Evolutionary conservation across 306 rosid species (phyloP), one percentile per base, ranked within the genome.

Genomic region (Rosa chinensis): DNA sequence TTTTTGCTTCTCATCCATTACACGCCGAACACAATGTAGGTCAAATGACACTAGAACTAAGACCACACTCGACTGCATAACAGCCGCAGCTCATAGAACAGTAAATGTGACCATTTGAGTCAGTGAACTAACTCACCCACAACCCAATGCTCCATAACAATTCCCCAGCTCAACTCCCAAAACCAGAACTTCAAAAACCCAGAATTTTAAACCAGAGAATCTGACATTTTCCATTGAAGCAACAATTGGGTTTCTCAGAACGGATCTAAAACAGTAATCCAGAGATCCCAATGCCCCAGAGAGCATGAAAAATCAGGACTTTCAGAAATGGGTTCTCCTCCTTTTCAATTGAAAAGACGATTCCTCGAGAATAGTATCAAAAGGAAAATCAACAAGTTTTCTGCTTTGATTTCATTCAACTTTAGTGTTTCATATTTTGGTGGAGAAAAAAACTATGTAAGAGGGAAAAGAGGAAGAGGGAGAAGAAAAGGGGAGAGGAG

Each of bases 211-310:
- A 73, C 25, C 45, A 43, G 59, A 45, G 13, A 64, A 44, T 47
- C 69, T 69, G 37, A 16, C 53, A 79, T 8, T 73, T 58, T 10
- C 35, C 59, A 47, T 52, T 35, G 53, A 66, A 75, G 78, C 77
- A 56, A 42, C 58, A 82, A 83, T 74, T 66, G 77, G 74, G 81
- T 66, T 71, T 73, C 79, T 78, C 76, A 68, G 35, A 78, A 78
- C 77, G 82, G 89, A 87, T 89, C 89, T 82, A 75, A 80, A 71
- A 35, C 67, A 62, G 20, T 68, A 83, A 83, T 50, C 73, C 63
- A 48, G 44, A 64, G 70, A 78, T 74, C 75, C 70, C 78, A 79
- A 74, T 28, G 66, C 78, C 76, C 17, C 72, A 78, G 82, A 72
- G 75, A 53, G 62, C 21, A n/a, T 73, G 10, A 53, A 71, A 71